Evolutionary conservation across 129 eudicot genomes (phyloP).

Genomic region (Mikania micrantha): DNA sequence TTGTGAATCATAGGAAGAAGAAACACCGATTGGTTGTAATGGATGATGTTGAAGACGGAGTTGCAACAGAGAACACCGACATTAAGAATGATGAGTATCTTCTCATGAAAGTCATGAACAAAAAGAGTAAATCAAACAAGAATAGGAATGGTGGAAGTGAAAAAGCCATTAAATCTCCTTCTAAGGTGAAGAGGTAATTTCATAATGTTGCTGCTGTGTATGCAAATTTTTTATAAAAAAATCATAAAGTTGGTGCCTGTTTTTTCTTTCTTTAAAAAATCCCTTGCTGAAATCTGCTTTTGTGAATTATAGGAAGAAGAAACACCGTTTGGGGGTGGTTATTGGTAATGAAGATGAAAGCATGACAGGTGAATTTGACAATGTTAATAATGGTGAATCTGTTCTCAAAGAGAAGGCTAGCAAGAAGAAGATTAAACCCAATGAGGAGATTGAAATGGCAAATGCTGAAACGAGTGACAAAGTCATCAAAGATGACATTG

Average conservation of each 20-base stretch:
- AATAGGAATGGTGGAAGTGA: slow-evolving; percentile 29
- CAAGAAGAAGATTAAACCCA: slow-evolving; percentile 28
- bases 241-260: neutral
- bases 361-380: slow-evolving; percentile 21
- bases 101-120: slow-evolving; percentile 20
- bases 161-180: slow-evolving; percentile 16
- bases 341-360: slow-evolving; percentile 24
- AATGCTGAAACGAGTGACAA: slow-evolving; percentile 25
- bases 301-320: slow-evolving; percentile 46
- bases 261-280: neutral
- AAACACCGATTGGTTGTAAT: slow-evolving; percentile 29
- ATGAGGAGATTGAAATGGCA: slow-evolving; percentile 15
- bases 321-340: slow-evolving; percentile 27
- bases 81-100: slow-evolving; percentile 8
- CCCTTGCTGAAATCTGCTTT: neutral
- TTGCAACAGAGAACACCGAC: slow-evolving; percentile 19
- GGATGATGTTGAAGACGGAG: slow-evolving; percentile 25
- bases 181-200: slow-evolving; percentile 36
- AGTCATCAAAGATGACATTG: slow-evolving; percentile 30
- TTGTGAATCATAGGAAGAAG: slow-evolving; percentile 41
- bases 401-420: slow-evolving; percentile 8
- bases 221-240: neutral
- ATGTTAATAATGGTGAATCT: slow-evolving; percentile 11
- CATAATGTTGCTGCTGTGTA: neutral
- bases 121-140: slow-evolving; percentile 26